Percentiles rank a stretch among this genome's conserved stretches.
Evolutionary conservation across 306 rosid species (phyloP).

Genomic region (Trifolium pratense): DNA sequence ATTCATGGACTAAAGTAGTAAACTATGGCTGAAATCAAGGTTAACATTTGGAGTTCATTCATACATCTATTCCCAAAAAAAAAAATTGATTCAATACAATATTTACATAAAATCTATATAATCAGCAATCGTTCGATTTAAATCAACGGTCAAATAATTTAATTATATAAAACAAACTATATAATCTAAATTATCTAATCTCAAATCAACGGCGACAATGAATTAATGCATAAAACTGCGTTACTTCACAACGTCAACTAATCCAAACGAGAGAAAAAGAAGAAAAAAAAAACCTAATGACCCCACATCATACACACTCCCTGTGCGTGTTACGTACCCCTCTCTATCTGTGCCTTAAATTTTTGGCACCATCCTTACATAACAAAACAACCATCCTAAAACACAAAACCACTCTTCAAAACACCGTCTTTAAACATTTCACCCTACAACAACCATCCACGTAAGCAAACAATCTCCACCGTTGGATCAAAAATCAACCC

Average conservation of each 20-base stretch:
- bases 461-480: background rate
- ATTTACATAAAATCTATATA: no score
- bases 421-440: background rate
- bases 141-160: no score
- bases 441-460: background rate
- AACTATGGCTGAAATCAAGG: background rate
- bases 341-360: background rate
- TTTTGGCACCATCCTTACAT: background rate
- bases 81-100: no score
- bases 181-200: no score
- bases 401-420: background rate
- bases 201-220: no score
- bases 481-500: constrained; percentile 9
- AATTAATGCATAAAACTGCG: no score
- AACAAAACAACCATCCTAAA: background rate
- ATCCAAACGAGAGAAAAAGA: no score
- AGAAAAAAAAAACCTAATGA: background rate
- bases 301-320: background rate
- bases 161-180: no score
- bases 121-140: no score
- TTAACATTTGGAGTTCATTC: no score
- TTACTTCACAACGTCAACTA: no score
- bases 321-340: background rate
- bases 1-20: background rate
- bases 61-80: no score